A percentile compares a stretch with the other conserved stretches of the same genome.
phyloP scores from a whole-genome alignment of 2,329 filamentous ascomycete genomes.

The Botryosphaeria dothidea region DNA sequence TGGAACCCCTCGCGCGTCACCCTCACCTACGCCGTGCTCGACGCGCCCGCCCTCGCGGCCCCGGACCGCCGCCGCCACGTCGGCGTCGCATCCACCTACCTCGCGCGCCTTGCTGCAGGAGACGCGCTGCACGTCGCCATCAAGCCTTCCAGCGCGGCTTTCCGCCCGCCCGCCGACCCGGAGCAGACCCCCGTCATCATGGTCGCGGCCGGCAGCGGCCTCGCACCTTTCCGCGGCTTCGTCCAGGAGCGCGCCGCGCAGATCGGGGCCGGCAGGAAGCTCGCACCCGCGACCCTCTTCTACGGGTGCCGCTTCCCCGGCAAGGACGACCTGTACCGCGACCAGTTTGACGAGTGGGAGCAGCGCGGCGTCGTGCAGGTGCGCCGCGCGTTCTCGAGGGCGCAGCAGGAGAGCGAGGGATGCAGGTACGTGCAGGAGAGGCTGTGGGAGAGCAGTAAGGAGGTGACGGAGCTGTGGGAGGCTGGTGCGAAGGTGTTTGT shows the following conservation, averaged over 20 bases:
- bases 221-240: slow-evolving; percentile 47
- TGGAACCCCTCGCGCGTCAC: slow-evolving; percentile 58
- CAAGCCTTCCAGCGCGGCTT: slow-evolving; percentile 42
- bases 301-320: slow-evolving; percentile 61
- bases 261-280: slow-evolving; percentile 48
- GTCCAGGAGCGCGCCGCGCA: slow-evolving; percentile 44
- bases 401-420: slow-evolving; percentile 42
- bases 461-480: slow-evolving; percentile 48
- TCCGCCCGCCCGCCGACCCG: slow-evolving; percentile 45
- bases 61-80: slow-evolving; percentile 46
- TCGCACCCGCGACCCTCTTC: slow-evolving; percentile 66
- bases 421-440: slow-evolving; percentile 57
- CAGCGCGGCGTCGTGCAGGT: slow-evolving; percentile 61
- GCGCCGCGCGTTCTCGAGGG: slow-evolving; percentile 60
- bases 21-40: slow-evolving; percentile 68
- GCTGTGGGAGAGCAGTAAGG: slow-evolving; percentile 49
- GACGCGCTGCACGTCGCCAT: slow-evolving; percentile 47
- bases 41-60: slow-evolving; percentile 53
- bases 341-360: slow-evolving; percentile 62
- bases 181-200: slow-evolving; percentile 45
- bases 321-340: slow-evolving; percentile 61
- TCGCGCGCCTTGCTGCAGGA: slow-evolving; percentile 40
- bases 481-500: slow-evolving; percentile 61
- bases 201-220: slow-evolving; percentile 40
- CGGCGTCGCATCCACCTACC: slow-evolving; percentile 47